Conservation (phyloP, 2,329 filamentous ascomycete species). For the Dactylellina cionopaga region DNA sequence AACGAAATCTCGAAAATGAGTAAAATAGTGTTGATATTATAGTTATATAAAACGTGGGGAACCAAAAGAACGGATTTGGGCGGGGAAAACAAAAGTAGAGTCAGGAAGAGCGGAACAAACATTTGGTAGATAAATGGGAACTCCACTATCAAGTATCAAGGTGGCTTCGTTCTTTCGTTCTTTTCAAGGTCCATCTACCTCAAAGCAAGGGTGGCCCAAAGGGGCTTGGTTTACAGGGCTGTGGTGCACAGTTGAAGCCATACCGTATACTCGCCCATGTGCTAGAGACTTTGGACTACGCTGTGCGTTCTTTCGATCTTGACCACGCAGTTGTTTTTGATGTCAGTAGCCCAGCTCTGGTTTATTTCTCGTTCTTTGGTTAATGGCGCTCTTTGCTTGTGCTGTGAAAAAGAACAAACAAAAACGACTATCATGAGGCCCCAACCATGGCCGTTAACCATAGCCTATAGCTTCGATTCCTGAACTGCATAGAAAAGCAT, state of each 20-base stretch:
- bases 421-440: background rate
- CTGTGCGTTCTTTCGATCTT: constrained; percentile 19
- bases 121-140: constrained; percentile 18
- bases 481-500: too few relatives aligned
- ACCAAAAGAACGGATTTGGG: background rate
- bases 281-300: constrained; percentile 15
- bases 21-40: constrained; percentile 18
- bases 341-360: too few relatives aligned
- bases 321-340: background rate
- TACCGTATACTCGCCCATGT: constrained; percentile 25
- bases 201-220: constrained; percentile 37
- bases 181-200: constrained; percentile 17
- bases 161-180: constrained; percentile 23
- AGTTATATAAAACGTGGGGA: constrained; percentile 31
- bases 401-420: constrained; percentile 4
- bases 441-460: background rate
- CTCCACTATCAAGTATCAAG: constrained; percentile 33
- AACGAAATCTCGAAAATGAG: background rate
- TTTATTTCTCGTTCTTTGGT: too few relatives aligned
- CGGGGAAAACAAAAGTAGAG: constrained; percentile 5
- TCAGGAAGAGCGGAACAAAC: constrained; percentile 10
- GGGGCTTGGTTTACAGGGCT: constrained; percentile 3
- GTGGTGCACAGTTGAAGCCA: too few relatives aligned
- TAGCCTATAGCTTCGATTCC: too few relatives aligned
- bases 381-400: background rate